Conservation (phyloP, 2,329 filamentous ascomycete species). For the Venturia oleaginea region DNA sequence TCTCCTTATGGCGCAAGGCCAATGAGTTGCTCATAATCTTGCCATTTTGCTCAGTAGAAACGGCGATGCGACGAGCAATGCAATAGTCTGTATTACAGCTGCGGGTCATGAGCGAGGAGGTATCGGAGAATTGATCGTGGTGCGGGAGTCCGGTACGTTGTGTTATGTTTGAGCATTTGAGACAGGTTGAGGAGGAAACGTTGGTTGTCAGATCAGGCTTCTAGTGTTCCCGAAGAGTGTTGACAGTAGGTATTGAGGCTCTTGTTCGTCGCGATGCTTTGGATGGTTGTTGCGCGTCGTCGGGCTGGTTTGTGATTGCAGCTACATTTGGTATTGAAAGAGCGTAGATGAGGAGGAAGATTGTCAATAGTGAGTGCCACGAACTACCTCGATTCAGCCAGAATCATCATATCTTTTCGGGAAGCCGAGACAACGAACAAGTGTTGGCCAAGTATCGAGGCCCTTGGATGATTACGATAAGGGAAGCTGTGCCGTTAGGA, state of each 20-base stretch:
- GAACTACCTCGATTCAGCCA: not conserved
- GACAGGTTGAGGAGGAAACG: not conserved
- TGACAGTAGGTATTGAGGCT: not conserved
- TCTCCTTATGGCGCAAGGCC: not conserved
- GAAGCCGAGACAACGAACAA: no score
- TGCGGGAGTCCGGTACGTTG: not conserved
- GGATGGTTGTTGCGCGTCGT: not conserved
- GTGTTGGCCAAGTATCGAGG: not conserved
- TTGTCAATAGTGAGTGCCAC: not conserved
- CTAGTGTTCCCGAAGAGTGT: not conserved
- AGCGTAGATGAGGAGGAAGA: not conserved
- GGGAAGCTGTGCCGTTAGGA: not conserved
- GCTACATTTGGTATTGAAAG: not conserved
- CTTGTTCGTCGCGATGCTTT: not conserved
- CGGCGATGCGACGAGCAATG: not conserved
- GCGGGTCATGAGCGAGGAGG: slow-evolving; percentile 1
- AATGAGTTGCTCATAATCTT: not conserved
- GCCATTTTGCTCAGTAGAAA: not conserved
- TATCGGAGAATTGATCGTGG: slow-evolving; percentile 1
- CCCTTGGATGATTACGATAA: not conserved
- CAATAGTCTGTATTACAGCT: not conserved
- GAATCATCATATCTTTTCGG: not conserved
- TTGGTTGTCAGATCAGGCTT: not conserved
- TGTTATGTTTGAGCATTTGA: not conserved
- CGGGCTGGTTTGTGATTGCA: not conserved